Base-by-base conservation (phyloP, 139 green algal genomes). In the Trebouxia sp. region DNA sequence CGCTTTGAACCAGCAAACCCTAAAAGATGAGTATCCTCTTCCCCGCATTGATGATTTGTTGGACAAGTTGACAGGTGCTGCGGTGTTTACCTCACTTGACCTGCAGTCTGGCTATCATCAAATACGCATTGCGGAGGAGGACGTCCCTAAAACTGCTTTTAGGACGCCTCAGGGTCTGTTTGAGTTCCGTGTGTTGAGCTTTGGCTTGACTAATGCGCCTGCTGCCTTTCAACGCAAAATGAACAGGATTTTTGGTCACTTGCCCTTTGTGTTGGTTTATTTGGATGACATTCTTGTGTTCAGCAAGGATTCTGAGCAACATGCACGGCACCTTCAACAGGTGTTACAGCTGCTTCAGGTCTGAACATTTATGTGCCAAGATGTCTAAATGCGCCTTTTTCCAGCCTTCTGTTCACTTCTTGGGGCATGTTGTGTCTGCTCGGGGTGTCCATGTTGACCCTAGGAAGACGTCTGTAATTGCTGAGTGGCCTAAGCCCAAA, bases 141-240 rank as follows among this genome's bases (percentile, higher is more conserved):
- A 90, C 56, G 32, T 84, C 6, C 70, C 82, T 32, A 91, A 92
- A n/a, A 90, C 87, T 11, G 84, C 87, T 0, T 92, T 91, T 42
- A 75, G 50, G 0, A 90, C 87, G 9, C 82, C 55, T 14, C 80
- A 84, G 50, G 89, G 89, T 12, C 83, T 84, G 0, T 90, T 83
- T 82, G 76, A 93, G 69, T 91, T 81, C 48, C 28, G 55, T 20
- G 87, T 91, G 0, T 74, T 91, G 53, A 67, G 83, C 20, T 89
- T 91, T 75, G 87, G 89, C 14, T 35, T 94, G 0, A 85, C 83
- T 8, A 91, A 90, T 74, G 89, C 88, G 1, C 5, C 58, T 28
- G 58, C 58, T 69, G 58, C 58, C 41, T 69, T 69, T 15, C 58
- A 69, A 30, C 26, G 58, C 11, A 32, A 70, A n/a, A 28, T 70